phyloP scores from a whole-genome alignment of 2,329 filamentous ascomycete species.

The Orbilia javanica region DNA sequence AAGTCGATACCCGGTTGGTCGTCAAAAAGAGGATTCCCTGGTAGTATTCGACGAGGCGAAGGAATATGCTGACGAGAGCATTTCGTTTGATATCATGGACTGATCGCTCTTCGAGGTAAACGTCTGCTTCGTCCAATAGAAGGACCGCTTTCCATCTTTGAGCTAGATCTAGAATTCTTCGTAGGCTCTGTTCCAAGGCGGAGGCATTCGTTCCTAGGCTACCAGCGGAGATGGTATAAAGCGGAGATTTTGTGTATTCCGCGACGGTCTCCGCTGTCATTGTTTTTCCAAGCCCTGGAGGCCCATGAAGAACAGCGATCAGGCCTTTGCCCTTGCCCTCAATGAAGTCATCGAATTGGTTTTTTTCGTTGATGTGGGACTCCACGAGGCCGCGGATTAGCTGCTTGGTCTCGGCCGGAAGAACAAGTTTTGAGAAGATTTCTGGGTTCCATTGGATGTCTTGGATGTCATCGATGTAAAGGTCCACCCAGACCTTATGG shows the following conservation, averaged over 20 bases:
- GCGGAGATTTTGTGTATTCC: constrained; percentile 10
- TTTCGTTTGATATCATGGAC: constrained; percentile 65
- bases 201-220: constrained; percentile 64
- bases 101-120: constrained; percentile 63
- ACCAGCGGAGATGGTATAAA: constrained; percentile 26
- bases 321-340: constrained; percentile 38
- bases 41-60: constrained; percentile 69
- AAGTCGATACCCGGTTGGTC: constrained; percentile 67
- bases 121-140: constrained; percentile 63
- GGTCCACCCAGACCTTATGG: constrained; percentile 67
- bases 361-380: constrained; percentile 66
- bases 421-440: constrained; percentile 61
- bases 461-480: constrained; percentile 18
- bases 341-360: constrained; percentile 37
- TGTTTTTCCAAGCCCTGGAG: constrained; percentile 39
- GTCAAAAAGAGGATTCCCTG: constrained; percentile 69
- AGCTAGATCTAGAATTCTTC: constrained; percentile 62
- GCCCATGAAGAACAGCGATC: constrained; percentile 35
- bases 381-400: constrained; percentile 67
- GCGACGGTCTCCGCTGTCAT: constrained; percentile 32
- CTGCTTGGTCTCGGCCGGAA: constrained; percentile 62
- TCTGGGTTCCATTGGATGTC: constrained; percentile 22
- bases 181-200: constrained; percentile 63
- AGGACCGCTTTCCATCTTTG: constrained; percentile 62
- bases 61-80: constrained; percentile 64